These are phyloP conservation scores for Heterobasidion irregulare DNA, from an alignment of 1,284 basidiomycete genomes.

Conservation along the genomic window DNA sequence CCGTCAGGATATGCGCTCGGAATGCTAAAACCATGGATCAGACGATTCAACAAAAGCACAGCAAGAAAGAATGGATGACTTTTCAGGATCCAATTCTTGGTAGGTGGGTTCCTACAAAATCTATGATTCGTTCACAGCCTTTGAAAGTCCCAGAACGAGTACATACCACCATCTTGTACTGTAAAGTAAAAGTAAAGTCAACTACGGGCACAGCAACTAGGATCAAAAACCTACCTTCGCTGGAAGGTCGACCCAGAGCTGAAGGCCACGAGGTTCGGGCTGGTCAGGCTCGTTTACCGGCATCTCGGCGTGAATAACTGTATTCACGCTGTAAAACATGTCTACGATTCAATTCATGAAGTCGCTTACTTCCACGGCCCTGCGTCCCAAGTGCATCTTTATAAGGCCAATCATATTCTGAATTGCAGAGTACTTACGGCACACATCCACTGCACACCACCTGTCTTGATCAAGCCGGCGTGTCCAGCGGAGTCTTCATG, in stretches of 20 bases:
- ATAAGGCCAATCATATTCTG: not conserved
- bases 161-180: conserved; percentile 78
- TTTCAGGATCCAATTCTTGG: conserved; percentile 61
- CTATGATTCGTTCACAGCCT: no score
- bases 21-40: conserved; percentile 39
- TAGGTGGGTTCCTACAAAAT: conserved; percentile 51
- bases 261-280: conserved; percentile 73
- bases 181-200: conserved; percentile 11
- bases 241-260: conserved; percentile 93
- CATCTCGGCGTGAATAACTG: conserved; percentile 85
- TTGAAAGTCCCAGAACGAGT: no score
- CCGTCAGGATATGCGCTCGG: conserved; percentile 69
- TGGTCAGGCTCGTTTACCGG: conserved; percentile 66
- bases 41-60: no score
- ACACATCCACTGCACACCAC: conserved; percentile 95
- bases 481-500: conserved; percentile 95
- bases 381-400: conserved; percentile 7
- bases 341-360: not conserved
- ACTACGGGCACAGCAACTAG: not conserved
- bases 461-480: conserved; percentile 70
- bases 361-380: conserved; percentile 33
- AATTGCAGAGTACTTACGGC: conserved; percentile 46
- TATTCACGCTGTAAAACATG: not conserved
- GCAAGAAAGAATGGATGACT: conserved; percentile 30
- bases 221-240: conserved; percentile 38